phyloP scores from a whole-genome alignment of 192 early-diverging fungal genomes.

The Dimargaris verticillata region DNA sequence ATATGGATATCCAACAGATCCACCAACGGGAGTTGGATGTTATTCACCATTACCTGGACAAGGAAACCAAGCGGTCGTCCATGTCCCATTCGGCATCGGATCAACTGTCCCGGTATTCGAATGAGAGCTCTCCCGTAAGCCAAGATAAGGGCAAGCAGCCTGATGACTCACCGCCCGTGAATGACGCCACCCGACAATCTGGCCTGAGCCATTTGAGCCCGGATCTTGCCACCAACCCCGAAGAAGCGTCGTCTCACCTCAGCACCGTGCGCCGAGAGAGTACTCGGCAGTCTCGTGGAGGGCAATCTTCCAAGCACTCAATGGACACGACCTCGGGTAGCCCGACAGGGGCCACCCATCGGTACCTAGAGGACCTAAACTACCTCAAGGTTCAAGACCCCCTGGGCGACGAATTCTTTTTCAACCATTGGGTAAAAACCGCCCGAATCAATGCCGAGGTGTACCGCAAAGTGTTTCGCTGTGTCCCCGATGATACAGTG shows the following conservation, averaged over 20 bases:
- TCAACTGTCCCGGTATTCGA: neutral
- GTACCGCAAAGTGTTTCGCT: conserved; percentile 69
- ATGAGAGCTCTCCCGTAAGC: neutral
- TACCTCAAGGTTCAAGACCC: conserved; percentile 43
- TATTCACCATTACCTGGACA: neutral
- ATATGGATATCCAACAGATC: conserved; percentile 24
- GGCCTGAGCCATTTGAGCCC: neutral
- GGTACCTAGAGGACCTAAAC: conserved; percentile 13
- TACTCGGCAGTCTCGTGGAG: neutral
- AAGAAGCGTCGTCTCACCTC: neutral
- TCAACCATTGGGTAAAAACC: conserved; percentile 39
- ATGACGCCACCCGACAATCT: neutral
- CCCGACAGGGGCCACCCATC: neutral
- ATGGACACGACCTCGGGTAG: neutral
- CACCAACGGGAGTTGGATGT: conserved; percentile 6
- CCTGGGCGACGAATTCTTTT: conserved; percentile 38
- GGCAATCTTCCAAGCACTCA: neutral
- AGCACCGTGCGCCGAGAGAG: neutral
- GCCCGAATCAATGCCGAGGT: conserved; percentile 47
- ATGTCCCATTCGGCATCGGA: neutral
- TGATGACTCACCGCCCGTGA: neutral
- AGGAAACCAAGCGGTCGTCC: neutral
- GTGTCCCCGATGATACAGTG: conserved; percentile 70
- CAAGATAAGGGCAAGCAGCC: neutral
- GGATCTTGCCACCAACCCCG: neutral